phyloP scores from a whole-genome alignment of 2,329 filamentous ascomycete genomes.

The Fusarium citri region DNA sequence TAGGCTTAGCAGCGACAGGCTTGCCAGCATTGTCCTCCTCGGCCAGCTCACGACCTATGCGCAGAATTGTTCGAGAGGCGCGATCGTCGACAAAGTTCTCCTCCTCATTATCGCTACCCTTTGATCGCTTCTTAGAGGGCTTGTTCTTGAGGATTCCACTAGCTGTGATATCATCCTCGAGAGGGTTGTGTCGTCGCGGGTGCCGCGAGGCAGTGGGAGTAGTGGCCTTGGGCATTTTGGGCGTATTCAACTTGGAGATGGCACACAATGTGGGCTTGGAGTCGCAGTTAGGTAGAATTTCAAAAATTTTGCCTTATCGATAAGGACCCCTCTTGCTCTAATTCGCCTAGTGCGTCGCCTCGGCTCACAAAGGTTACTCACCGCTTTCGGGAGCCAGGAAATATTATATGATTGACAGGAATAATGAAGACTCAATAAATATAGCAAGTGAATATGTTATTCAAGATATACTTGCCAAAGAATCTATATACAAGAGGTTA shows the following conservation, averaged over 20 bases:
- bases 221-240: slow-evolving; percentile 82
- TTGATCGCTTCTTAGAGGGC: slow-evolving; percentile 76
- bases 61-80: slow-evolving; percentile 87
- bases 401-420: not conserved
- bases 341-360: slow-evolving; percentile 43
- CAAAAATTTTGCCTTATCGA: slow-evolving; percentile 56
- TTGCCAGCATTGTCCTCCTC: slow-evolving; percentile 74
- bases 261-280: slow-evolving; percentile 45
- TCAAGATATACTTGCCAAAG: fast-evolving
- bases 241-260: slow-evolving; percentile 34
- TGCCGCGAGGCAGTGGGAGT: slow-evolving; percentile 67
- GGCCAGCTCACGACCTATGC: slow-evolving; percentile 87
- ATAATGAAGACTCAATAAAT: not conserved
- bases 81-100: slow-evolving; percentile 87
- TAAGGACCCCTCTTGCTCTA: slow-evolving; percentile 53
- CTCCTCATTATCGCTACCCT: slow-evolving; percentile 69
- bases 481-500: not conserved
- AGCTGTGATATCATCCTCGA: slow-evolving; percentile 86
- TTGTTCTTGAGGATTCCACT: slow-evolving; percentile 78
- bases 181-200: slow-evolving; percentile 84
- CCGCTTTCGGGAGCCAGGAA: slow-evolving; percentile 45
- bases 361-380: slow-evolving; percentile 39
- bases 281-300: slow-evolving; percentile 46
- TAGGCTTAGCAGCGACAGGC: slow-evolving; percentile 56
- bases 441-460: too few species aligned